Base-by-base conservation (phyloP, 2,329 filamentous ascomycete species). In the Fusarium piperis region DNA sequence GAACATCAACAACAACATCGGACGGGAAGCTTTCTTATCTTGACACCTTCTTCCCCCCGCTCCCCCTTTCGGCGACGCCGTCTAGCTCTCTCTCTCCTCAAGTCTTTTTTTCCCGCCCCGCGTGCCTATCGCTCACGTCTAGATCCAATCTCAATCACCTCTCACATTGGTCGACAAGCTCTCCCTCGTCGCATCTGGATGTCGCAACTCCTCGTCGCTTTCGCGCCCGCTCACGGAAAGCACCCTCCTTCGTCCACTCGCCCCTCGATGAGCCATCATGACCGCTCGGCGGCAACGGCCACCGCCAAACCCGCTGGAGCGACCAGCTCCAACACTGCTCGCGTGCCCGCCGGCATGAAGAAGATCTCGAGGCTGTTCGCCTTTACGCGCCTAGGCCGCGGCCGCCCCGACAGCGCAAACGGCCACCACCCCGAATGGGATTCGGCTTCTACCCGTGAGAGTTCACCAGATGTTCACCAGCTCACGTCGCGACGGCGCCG, bases 281-380 rank as follows among this genome's bases (percentile, higher is more conserved):
- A 67, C 67, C 65, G 68, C 32, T 58, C 74, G 67, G 74, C 73
- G 71, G 69, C 74, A 57, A 67, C 63, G 18, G 62, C 70, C 58
- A 69, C 62, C 20, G 64, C 74, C 59, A 75, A 67, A 59, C 64
- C 74, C 36, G 58, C 72, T 28, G 63, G 69, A n/a, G 18, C 48
- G 18, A 16, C 13, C n/a, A 53, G 18, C 48, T 58, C 59, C 66
- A 67, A 70, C 66, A 67, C 70, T 58, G 70, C 72, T 57, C 69
- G 70, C 35, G 59, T 52, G 38, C 53, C 64, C 39, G 62, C 61
- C 23, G 72, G 68, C 55, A 81, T 82, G 78, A 81, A 80, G 73
- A 81, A 81, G 70, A 77, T 82, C 59, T 80, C 80, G 53, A 79
- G 78, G 63, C 79, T 82, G 63, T 76, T 82, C 67, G 73, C 79